A percentile compares a stretch with the other conserved stretches of the same genome.
Conservation (phyloP, 164 flowering plant species). For the Cinnamomum chago region DNA sequence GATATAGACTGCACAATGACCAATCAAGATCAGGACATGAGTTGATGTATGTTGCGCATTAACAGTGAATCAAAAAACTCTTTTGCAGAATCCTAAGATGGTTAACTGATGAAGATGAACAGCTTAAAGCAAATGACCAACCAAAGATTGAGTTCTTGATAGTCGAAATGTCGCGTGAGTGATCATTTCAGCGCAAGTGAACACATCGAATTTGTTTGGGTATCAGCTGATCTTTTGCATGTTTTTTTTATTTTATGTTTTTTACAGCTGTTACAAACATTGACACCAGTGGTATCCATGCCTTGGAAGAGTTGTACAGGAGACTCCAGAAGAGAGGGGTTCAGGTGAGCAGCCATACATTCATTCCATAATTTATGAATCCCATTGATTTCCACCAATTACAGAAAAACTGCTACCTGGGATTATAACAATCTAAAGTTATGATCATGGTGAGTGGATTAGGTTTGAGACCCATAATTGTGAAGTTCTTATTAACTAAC, state of each 20-base stretch:
- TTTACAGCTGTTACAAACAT: conserved; percentile 82
- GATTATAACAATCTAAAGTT: too few species aligned
- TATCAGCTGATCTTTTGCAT: not conserved
- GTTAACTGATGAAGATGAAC: conserved; percentile 68
- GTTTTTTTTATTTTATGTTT: not conserved
- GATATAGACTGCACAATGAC: not conserved
- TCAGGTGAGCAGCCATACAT: conserved; percentile 33
- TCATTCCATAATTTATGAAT: not conserved
- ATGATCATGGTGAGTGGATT: too few species aligned
- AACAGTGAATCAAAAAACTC: not conserved
- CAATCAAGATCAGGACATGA: not conserved
- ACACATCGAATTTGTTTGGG: not conserved
- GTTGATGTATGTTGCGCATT: too few species aligned
- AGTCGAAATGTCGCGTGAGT: conserved; percentile 82
- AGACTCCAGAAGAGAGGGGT: conserved; percentile 60
- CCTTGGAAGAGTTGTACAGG: conserved; percentile 54
- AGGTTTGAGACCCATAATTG: too few species aligned
- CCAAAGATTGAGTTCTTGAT: conserved; percentile 53
- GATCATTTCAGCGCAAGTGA: not conserved
- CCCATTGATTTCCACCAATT: too few species aligned
- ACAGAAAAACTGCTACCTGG: too few species aligned
- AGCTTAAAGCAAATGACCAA: conserved; percentile 19
- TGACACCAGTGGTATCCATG: conserved; percentile 87
- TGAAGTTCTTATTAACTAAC: too few species aligned
- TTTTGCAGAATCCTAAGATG: conserved; percentile 68